Base-by-base conservation (phyloP, 768 basidiomycete genomes). In the Boletus sensibilis region DNA sequence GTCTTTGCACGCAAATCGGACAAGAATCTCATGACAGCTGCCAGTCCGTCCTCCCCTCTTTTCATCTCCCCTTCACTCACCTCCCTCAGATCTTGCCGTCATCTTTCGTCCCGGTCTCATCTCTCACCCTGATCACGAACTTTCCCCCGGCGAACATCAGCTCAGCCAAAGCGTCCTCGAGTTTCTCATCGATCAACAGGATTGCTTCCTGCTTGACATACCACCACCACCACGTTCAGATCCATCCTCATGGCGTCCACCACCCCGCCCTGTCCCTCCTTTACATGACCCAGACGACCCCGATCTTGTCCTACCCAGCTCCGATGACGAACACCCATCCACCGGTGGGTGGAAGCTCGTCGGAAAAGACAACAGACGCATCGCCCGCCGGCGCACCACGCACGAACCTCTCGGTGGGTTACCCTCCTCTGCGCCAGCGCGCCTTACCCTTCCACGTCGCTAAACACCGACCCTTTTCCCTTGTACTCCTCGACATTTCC, bases 21-120 rank as follows among this genome's bases (percentile, higher is more conserved):
- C 60, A 88, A 88, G 76, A 99, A 99, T 71, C 76, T 95, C 46
- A 99, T 99, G 96, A 95, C 90, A 1, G 90, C 96, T 21, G 80
- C 88, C 55, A 98, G 94, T 97, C 62, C 64, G 90, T 82, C 34
- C 27, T 38, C 45, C 14, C 27, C 38, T 43, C 58, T 21, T 31
- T 33, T 40, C 18, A 12, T 52, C 50, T 43, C 46, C 29, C 21
- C 40, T 21, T 38, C 14, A 7, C 55, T 46, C 34, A 52, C 51
- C 34, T 43, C 25, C 11, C 27, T 25, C 68, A 93, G 96, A 99
- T 75, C 85, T 99, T 20, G 97, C 96, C 18, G 90, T 96, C 44
- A 96, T 98, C 61, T 99, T 99, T 74, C 90, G 94, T 55, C 97
- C 97, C 0, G 97, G 95, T 18, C 77, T 99, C 5, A 86, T 99